Conservation (phyloP, 2,329 filamentous ascomycete genomes). For the Calonectria pauciramosa region DNA sequence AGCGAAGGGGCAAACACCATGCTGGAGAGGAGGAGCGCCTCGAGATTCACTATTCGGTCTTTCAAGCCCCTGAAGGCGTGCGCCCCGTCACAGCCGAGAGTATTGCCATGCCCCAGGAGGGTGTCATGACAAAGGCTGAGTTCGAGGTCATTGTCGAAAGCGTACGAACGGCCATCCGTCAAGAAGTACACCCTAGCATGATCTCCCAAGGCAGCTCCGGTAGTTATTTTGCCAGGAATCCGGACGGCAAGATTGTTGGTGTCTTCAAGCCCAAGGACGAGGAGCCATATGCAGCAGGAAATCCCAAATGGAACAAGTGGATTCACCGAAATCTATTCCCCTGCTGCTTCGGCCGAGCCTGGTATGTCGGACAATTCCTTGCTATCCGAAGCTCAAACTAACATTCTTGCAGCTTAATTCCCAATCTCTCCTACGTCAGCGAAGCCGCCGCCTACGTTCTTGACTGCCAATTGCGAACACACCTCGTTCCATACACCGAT, state of each 20-base stretch:
- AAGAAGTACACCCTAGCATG: constrained; percentile 93
- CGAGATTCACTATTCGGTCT: constrained; percentile 98
- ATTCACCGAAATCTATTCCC: constrained; percentile 98
- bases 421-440: constrained; percentile 97
- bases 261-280: constrained; percentile 99
- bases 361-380: constrained; percentile 60
- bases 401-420: constrained; percentile 76
- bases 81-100: constrained; percentile 83
- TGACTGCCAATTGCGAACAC: constrained; percentile 88
- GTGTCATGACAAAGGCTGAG: constrained; percentile 80
- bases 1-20: constrained; percentile 83
- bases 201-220: constrained; percentile 98
- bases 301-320: constrained; percentile 99
- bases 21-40: constrained; percentile 84
- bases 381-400: constrained; percentile 19
- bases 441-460: constrained; percentile 97
- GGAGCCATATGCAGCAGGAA: constrained; percentile 95
- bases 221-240: constrained; percentile 96
- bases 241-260: constrained; percentile 92
- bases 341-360: constrained; percentile 95
- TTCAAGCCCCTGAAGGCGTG: constrained; percentile 91
- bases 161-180: constrained; percentile 89
- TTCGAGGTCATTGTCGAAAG: constrained; percentile 93
- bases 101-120: constrained; percentile 74
- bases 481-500: constrained; percentile 96